Evolutionary conservation across 352 stramenopile genomes (phyloP), one percentile per base, ranked within the genome.

Genomic region (Blastocystis sp.): DNA sequence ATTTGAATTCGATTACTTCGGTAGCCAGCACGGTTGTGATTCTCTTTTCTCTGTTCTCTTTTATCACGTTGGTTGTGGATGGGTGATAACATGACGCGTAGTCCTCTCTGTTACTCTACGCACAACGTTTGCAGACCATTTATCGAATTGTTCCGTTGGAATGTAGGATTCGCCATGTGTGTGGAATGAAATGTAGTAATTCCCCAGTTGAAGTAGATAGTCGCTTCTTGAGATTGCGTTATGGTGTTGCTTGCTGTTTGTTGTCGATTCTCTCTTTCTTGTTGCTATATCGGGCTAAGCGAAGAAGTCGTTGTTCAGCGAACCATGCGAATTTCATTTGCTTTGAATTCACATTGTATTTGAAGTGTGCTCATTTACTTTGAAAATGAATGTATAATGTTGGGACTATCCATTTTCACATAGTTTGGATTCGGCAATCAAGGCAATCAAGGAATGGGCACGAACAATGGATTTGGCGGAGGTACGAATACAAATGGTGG

Each of bases 41-140:
- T 46, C 18, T 61, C 27, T 59, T 21, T 40, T 57, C 67, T 36
- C 46, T 78, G 18, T 32, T 78, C 29, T 78, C 24, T 27, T 78
- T 78, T 67, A 42, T 67, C 49, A 36, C 57, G 16, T 44, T 78
- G 11, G 34, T 78, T 40, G 46, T 72, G 42, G 9, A 11, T 27
- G 16, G 21, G 2, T 21, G 38, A 14, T 7, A 40, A 34, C 14
- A 38, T 78, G 16, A 40, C 14, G 34, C 7, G 7, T 78, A 78
- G 67, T 78, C 49, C 32, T 78, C 46, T 61, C 48, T 59, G 4
- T 56, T 46, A 27, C 49, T 34, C 42, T 59, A 69, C 57, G 67
- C 67, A 18, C 67, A 78, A 42, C 36, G 67, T 56, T 27, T 78
- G 4, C 67, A 78, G 42, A 78, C 67, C 8, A 61, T 78, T 78